A percentile compares a stretch with the other conserved stretches of the same genome.
phyloP scores from a whole-genome alignment of 768 basidiomycete genomes.

The Cystofilobasidium ferigula region DNA sequence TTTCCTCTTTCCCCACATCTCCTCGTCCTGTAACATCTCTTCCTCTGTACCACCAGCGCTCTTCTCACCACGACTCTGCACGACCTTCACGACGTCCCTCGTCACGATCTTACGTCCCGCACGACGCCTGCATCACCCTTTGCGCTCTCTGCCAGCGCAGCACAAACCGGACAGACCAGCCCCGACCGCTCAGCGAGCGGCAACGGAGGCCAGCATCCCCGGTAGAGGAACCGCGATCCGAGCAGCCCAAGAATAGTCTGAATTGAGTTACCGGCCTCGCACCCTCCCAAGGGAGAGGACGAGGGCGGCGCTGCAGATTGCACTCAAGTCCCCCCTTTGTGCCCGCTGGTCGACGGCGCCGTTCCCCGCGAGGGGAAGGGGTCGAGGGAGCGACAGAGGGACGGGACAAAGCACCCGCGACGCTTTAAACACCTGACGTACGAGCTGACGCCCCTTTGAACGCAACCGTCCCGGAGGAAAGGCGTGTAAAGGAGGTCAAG shows the following conservation, averaged over 20 bases:
- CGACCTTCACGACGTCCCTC: neutral
- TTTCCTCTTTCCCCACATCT: neutral
- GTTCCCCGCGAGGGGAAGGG: neutral
- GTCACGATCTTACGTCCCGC: neutral
- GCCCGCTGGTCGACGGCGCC: too few relatives aligned
- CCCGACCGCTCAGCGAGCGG: neutral
- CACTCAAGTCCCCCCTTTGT: neutral
- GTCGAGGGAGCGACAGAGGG: neutral
- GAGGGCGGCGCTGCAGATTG: conserved; percentile 1
- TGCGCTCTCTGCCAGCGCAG: neutral
- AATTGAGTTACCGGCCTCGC: neutral
- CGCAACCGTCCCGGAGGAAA: neutral
- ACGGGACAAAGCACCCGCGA: neutral
- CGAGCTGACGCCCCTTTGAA: neutral
- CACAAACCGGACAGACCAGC: neutral
- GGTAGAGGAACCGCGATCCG: neutral
- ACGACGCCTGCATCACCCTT: neutral
- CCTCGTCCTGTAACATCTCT: too few relatives aligned
- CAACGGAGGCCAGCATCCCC: neutral
- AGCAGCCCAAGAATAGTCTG: conserved; percentile 7
- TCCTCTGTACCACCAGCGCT: too few relatives aligned
- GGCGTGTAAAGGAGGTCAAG: neutral
- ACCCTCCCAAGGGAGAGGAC: neutral
- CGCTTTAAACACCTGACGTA: neutral
- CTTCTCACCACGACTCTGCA: too few relatives aligned